Evolutionary conservation across 2,329 filamentous ascomycete species (phyloP).

Genomic region (Curvularia sp.): DNA sequence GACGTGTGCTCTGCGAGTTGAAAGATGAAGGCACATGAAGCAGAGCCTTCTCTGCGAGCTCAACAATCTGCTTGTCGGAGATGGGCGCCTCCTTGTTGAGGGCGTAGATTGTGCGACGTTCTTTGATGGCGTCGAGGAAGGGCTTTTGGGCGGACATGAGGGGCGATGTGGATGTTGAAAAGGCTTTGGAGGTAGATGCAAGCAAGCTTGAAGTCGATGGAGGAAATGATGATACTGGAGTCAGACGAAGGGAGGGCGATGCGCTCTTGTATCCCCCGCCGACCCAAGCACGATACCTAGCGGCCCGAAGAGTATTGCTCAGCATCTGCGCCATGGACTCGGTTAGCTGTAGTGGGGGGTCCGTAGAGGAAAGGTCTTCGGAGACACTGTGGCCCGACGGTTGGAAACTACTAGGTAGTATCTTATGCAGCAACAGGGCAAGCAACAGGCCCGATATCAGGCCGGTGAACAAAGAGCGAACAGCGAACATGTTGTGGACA

Average conservation of each 20-base stretch:
- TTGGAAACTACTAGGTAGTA: slow-evolving; percentile 26
- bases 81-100: slow-evolving; percentile 70
- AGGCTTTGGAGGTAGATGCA: slow-evolving; percentile 11
- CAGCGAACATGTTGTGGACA: slow-evolving; percentile 26
- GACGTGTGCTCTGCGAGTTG: slow-evolving; percentile 85
- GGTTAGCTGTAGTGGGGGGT: slow-evolving; percentile 14
- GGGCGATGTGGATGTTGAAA: slow-evolving; percentile 30
- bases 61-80: slow-evolving; percentile 64
- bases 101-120: slow-evolving; percentile 73
- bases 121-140: slow-evolving; percentile 70
- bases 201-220: slow-evolving; percentile 13
- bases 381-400: slow-evolving; percentile 22
- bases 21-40: slow-evolving; percentile 79
- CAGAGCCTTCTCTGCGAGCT: slow-evolving; percentile 67
- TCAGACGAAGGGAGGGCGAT: slow-evolving; percentile 13
- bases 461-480: slow-evolving; percentile 32
- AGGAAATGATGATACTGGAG: slow-evolving; percentile 7
- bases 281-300: slow-evolving; percentile 25
- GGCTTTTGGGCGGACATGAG: slow-evolving; percentile 51
- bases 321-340: slow-evolving; percentile 43
- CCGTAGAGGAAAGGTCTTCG: slow-evolving; percentile 13
- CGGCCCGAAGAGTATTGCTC: slow-evolving; percentile 45
- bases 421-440: slow-evolving; percentile 34
- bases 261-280: slow-evolving; percentile 29
- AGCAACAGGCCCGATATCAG: slow-evolving; percentile 38